Percentiles rank a stretch among this genome's conserved stretches.
These are phyloP conservation scores for Pseudotsuga menziesii DNA, from an alignment of 75 land plant genomes.

Conservation along the genomic window DNA sequence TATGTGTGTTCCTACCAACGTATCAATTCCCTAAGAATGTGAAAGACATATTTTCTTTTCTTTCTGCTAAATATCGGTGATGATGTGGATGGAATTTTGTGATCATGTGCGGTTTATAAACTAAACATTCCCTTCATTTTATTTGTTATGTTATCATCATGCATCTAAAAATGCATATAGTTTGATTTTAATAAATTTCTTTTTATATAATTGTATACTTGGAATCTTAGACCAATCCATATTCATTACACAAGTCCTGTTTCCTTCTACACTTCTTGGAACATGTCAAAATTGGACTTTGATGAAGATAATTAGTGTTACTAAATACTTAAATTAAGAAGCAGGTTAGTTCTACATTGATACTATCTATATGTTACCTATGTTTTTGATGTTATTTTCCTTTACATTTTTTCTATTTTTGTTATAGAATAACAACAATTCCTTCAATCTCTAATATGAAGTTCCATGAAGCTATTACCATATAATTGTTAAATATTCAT, in stretches of 20 bases:
- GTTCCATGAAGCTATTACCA: too few species aligned
- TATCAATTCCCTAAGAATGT: too few species aligned
- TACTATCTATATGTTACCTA: background rate
- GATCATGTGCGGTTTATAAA: background rate
- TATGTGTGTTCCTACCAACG: too few species aligned
- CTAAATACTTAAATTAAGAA: slow-evolving; percentile 97
- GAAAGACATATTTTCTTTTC: background rate
- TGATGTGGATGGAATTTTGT: background rate
- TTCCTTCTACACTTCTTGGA: slow-evolving; percentile 92
- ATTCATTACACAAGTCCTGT: slow-evolving; percentile 64
- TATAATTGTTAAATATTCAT: too few species aligned
- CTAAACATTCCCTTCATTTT: background rate
- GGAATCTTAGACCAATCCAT: background rate
- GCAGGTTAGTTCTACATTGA: slow-evolving; percentile 45
- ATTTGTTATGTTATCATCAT: background rate
- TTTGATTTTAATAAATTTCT: background rate
- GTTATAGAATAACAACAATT: background rate
- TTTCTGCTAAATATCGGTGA: background rate
- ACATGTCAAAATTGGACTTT: slow-evolving; percentile 91
- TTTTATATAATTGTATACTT: background rate
- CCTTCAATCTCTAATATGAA: background rate
- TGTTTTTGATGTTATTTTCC: background rate
- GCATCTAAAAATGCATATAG: background rate
- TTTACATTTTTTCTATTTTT: background rate
- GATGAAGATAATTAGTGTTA: slow-evolving; percentile 98